Evolutionary conservation across 2,329 filamentous ascomycete species (phyloP), one percentile per base, ranked within the genome.

Genomic region (Cercospora brassicicola): DNA sequence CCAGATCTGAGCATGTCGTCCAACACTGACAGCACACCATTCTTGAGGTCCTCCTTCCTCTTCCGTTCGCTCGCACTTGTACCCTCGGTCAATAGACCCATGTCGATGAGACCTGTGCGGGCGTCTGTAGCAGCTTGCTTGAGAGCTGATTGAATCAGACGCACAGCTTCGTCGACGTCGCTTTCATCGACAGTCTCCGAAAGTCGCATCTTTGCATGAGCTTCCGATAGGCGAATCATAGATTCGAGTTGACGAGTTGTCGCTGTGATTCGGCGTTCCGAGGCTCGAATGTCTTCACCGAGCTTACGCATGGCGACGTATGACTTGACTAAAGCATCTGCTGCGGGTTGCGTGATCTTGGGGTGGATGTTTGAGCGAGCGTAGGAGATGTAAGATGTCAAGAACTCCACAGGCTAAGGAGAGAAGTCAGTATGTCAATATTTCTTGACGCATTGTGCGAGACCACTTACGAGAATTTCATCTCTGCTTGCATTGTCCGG

Each of bases 61-160:
- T 92, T 89, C 61, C 95, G 86, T 79, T 98, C 95, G n/a, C 89
- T 89, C 0, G 93, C 89, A 74, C 91, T 93, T 2, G 92, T 96
- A n/a, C 95, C 95, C 77, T 98, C 95, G 0, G 94, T 97, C 70
- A 99, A 84, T 59, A 99, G 84, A 65, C 91, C 91, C 95, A 99
- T 98, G 78, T 99, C 95, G 76, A 99, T 98, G 66, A 97, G 86
- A 65, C 95, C 95, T 0, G 90, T 92, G 74, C 96, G 86, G 0
- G 92, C 84, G 78, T 99, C 96, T 0, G 96, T 99, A n/a, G 95
- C 95, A 0, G 94, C 92, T 72, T 96, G 96, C 85, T 98, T 98
- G 77, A 99, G 88, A 0, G 96, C 95, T 0, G 90, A 91, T 76
- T 94, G 93, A 80, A 99, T 99, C 51, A 99, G 85, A 10, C 95